Evolutionary conservation across 805 yeast species (phyloP).

Genomic region (Teunomyces barrocoloradensis): DNA sequence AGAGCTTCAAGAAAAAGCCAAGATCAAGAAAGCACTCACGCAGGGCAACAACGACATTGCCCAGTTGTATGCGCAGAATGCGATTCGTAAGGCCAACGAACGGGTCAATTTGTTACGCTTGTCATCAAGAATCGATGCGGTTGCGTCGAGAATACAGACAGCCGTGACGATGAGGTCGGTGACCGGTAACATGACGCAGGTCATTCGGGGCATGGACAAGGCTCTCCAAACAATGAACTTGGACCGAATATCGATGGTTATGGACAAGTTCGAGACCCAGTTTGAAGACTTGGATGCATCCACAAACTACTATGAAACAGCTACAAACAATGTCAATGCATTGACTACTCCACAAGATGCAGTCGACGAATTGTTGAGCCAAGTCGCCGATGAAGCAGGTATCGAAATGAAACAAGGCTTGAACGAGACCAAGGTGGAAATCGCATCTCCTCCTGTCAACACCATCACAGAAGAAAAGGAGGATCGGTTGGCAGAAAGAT

Average conservation of each 20-base stretch:
- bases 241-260: slow-evolving; percentile 86
- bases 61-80: slow-evolving; percentile 90
- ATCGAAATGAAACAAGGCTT: slow-evolving; percentile 86
- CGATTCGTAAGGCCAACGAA: slow-evolving; percentile 88
- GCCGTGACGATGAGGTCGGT: slow-evolving; percentile 98
- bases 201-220: slow-evolving; percentile 92
- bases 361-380: slow-evolving; percentile 84
- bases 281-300: slow-evolving; percentile 95
- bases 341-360: slow-evolving; percentile 91
- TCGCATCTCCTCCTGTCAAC: slow-evolving; percentile 37
- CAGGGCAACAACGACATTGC: slow-evolving; percentile 93
- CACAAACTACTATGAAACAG: slow-evolving; percentile 87
- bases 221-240: slow-evolving; percentile 95
- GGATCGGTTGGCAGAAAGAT: slow-evolving; percentile 81
- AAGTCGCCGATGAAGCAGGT: slow-evolving; percentile 97
- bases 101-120: slow-evolving; percentile 74
- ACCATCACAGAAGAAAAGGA: slow-evolving; percentile 67
- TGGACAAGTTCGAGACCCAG: slow-evolving; percentile 96
- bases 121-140: slow-evolving; percentile 91
- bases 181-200: slow-evolving; percentile 89
- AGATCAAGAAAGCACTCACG: slow-evolving; percentile 81
- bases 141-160: slow-evolving; percentile 92
- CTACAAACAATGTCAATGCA: slow-evolving; percentile 86
- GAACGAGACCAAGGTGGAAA: slow-evolving; percentile 57
- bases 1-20: slow-evolving; percentile 80